Base-by-base conservation (phyloP, 768 basidiomycete genomes). In the Suillus subluteus region DNA sequence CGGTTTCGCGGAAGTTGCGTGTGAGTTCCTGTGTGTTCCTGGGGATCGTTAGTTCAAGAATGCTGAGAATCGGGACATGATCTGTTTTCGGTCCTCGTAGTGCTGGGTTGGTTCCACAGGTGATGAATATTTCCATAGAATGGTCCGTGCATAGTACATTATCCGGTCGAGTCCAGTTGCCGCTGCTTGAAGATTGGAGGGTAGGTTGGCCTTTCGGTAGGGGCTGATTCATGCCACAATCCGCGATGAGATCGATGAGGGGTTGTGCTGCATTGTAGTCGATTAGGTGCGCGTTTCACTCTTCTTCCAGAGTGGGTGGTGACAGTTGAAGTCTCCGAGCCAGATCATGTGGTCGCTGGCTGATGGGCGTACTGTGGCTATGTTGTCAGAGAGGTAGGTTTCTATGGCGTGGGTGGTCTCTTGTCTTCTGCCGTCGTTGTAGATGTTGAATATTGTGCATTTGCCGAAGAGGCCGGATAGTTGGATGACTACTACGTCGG, bases 281-380 rank as follows among this genome's bases (percentile, higher is more conserved):
- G 0, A 48, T 48, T 1, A n/a, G 11, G 46, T 48, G 46, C 0
- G 4, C 11, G 1, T 46, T 46, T 11, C 6, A 0, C 4, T 46
- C 46, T 11, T 46, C 46, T 6, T 46, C 21, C 46, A 46, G 0
- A 46, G 21, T 0, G 46, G 46, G 4, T 46, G 46, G 4, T 46
- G 46, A 1, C 4, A 2, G 4, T n/a, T 46, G 21, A 46, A 46
- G 11, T 46, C 46, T 0, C 46, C 21, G 0, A 48, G n/a, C 46
- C 46, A 48, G 0, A 48, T 23, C n/a, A 48, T 48, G 12, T 48
- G n/a, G 4, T 48, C n/a, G 0, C 12, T 6, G 1, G 3, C 8
- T 3, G 46, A 23, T 0, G 12, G 11, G 1, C 4, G 4, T 13
- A 46, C 2, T 1, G 0, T n/a, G 1, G 12, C 2, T 0, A 48